Conservation (phyloP, 2,329 filamentous ascomycete genomes). For the Penicillium glabrum region DNA sequence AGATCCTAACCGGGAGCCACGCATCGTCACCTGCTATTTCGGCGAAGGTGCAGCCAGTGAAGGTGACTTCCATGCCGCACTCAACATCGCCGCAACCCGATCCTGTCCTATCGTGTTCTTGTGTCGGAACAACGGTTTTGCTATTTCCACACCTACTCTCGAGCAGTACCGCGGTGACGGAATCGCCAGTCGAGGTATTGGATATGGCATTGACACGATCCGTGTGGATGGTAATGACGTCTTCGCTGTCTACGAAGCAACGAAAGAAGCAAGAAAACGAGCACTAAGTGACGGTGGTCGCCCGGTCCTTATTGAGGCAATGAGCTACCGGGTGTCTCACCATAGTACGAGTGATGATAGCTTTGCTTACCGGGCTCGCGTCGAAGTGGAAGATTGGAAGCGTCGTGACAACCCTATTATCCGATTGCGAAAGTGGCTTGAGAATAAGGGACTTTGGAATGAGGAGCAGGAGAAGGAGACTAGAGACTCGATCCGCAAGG, state of each 20-base stretch:
- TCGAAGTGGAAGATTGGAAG: slow-evolving; percentile 96
- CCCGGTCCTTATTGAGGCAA: slow-evolving; percentile 86
- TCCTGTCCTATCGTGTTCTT: slow-evolving; percentile 88
- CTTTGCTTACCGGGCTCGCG: slow-evolving; percentile 88
- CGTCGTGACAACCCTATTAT: slow-evolving; percentile 84
- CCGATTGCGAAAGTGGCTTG: slow-evolving; percentile 85
- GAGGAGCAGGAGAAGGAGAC: slow-evolving; percentile 76
- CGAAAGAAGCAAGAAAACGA: slow-evolving; percentile 71
- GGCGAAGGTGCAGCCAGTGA: slow-evolving; percentile 88
- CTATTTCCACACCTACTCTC: slow-evolving; percentile 66
- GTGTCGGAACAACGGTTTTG: slow-evolving; percentile 90
- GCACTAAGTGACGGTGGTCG: slow-evolving; percentile 78
- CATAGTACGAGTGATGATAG: slow-evolving; percentile 97
- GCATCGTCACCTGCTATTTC: slow-evolving; percentile 81
- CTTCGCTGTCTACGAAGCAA: slow-evolving; percentile 81
- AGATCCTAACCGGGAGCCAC: slow-evolving; percentile 65
- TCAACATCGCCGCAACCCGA: slow-evolving; percentile 87
- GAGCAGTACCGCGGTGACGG: slow-evolving; percentile 92
- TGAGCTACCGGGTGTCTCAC: slow-evolving; percentile 97
- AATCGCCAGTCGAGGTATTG: slow-evolving; percentile 80
- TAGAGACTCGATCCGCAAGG: slow-evolving; percentile 65
- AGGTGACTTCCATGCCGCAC: slow-evolving; percentile 85
- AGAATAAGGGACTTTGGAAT: slow-evolving; percentile 78
- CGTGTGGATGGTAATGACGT: slow-evolving; percentile 94
- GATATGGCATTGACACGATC: slow-evolving; percentile 92